Base-by-base conservation (phyloP, 805 yeast genomes). In the Schwanniomyces occidentalis region DNA sequence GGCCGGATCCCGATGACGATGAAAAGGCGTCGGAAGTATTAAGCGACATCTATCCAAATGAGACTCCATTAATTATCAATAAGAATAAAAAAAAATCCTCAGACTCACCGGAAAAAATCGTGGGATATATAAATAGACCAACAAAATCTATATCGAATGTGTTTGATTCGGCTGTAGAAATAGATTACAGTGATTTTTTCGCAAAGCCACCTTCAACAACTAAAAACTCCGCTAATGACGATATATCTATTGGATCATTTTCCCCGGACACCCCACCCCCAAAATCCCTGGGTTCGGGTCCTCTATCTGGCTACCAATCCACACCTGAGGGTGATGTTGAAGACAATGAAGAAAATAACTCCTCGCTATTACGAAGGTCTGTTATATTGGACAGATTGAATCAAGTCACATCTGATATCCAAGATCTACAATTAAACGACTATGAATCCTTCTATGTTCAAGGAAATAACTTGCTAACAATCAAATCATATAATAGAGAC, bases 21-120 rank as follows among this genome's bases (percentile, higher is more conserved):
- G 69, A 63, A 12, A 63, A 59, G 38, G 46, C 46, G 19, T 64
- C 66, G 2, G 78, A 73, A 34, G 59, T 67, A 4, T 49, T 68
- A 16, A 67, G 74, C 42, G 77, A 73, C 29, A 42, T 60, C 0
- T 63, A 51, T 30, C 61, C 66, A 4, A 49, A 47, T 18, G 66
- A 62, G 28, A 42, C 56, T 3, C 71, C 71, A 6, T 50, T 68
- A 27, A 51, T 59, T 3, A 45, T 66, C 23, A 53, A 46, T 24
- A 64, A 65, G 42, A 48, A 45, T 19, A 41, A 43, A 9, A 36
- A 35, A 24, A 45, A 38, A 17, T 26, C 15, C 13, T 22, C 9
- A 10, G 27, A 23, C 5, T n/a, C 26, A 8, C 15, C 21, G 21
- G 28, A 25, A 14, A 24, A 25, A 15, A 10, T 19, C 17, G 19